Percentiles rank a stretch among this genome's conserved stretches.
These are phyloP conservation scores for Ogataea corticis DNA, from an alignment of 805 yeast species.

Conservation along the genomic window DNA sequence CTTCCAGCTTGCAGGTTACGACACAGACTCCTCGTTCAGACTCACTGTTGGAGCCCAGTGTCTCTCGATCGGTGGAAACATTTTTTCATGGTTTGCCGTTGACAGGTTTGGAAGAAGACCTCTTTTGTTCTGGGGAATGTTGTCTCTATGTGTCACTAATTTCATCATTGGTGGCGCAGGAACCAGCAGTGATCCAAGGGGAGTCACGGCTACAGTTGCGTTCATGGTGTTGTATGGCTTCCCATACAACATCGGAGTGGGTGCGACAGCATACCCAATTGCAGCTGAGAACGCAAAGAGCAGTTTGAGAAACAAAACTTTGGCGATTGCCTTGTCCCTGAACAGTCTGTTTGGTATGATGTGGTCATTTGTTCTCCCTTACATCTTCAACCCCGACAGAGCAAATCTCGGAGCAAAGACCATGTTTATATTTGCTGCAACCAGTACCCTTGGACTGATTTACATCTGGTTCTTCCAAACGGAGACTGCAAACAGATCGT, in stretches of 20 bases:
- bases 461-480: conserved; percentile 42
- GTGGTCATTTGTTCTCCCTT: conserved; percentile 25
- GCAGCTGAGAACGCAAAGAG: conserved; percentile 20
- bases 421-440: conserved; percentile 22
- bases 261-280: conserved; percentile 31
- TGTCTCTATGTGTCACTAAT: conserved; percentile 23
- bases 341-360: conserved; percentile 13
- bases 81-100: conserved; percentile 42
- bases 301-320: conserved; percentile 21
- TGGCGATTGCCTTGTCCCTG: conserved; percentile 16
- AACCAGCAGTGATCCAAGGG: conserved; percentile 13
- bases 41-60: conserved; percentile 33
- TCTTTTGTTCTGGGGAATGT: conserved; percentile 32
- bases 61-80: conserved; percentile 32
- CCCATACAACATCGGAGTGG: conserved; percentile 32
- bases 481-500: conserved; percentile 45
- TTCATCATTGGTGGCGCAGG: conserved; percentile 30
- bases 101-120: conserved; percentile 40
- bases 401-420: conserved; percentile 23
- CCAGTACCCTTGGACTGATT: conserved; percentile 12
- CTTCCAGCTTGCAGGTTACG: conserved; percentile 49
- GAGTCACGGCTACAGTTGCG: conserved; percentile 31
- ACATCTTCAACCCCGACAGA: conserved; percentile 24
- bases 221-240: conserved; percentile 24
- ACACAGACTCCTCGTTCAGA: conserved; percentile 38